These are phyloP conservation scores for Amaranthus palmeri DNA, from an alignment of 148 eudicot species.

Conservation along the genomic window DNA sequence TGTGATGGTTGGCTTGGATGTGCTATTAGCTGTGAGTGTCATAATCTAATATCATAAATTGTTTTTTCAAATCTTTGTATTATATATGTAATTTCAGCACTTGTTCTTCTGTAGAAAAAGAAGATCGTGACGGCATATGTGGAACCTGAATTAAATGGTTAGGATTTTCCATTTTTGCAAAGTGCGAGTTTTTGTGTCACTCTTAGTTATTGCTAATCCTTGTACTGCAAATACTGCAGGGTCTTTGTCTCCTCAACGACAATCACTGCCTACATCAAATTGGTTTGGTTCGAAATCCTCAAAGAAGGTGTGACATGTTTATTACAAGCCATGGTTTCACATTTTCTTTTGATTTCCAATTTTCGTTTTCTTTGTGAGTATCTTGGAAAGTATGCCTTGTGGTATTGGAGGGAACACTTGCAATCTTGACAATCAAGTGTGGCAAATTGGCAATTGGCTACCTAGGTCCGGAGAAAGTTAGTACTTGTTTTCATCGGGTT, in stretches of 20 bases:
- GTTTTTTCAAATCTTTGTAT: background rate
- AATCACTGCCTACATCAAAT: constrained; percentile 32
- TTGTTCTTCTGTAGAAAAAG: constrained; percentile 33
- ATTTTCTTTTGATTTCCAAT: background rate
- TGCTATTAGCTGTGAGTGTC: constrained; percentile 46
- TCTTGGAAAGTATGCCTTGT: background rate
- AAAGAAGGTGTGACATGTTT: constrained; percentile 43
- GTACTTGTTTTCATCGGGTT: background rate
- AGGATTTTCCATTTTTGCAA: constrained; percentile 19
- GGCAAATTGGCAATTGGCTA: background rate
- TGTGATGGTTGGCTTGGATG: constrained; percentile 64
- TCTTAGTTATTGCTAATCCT: constrained; percentile 9
- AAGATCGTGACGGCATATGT: constrained; percentile 28
- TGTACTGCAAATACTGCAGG: constrained; percentile 35
- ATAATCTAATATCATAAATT: background rate
- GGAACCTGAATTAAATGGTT: constrained; percentile 57
- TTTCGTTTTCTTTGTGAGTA: background rate
- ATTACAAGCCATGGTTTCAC: background rate
- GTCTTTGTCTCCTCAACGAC: constrained; percentile 29
- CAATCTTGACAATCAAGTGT: background rate
- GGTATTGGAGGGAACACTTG: background rate
- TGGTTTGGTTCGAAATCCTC: constrained; percentile 50
- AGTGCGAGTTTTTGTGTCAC: background rate
- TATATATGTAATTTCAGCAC: background rate
- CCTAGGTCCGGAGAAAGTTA: too few species aligned